These are phyloP conservation scores for Diaporthe vexans DNA, from an alignment of 2,329 filamentous ascomycete genomes.

Conservation along the genomic window DNA sequence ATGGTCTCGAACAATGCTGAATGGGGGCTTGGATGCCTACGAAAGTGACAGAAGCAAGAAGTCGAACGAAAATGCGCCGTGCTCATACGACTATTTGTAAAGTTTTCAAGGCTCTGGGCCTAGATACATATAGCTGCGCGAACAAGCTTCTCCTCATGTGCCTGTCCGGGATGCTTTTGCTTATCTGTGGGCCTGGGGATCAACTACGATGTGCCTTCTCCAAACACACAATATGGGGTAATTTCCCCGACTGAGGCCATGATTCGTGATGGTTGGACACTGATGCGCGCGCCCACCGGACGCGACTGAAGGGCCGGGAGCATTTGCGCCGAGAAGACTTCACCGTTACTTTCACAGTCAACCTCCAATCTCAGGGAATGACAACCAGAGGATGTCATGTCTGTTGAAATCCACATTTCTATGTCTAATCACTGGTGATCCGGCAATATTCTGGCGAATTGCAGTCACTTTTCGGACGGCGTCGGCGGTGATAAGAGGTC, in stretches of 20 bases:
- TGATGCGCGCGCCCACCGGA: neutral
- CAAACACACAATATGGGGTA: conserved; percentile 24
- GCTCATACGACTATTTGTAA: conserved; percentile 27
- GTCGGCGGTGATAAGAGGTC: conserved; percentile 29
- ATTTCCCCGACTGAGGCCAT: conserved; percentile 5
- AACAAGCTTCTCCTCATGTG: neutral
- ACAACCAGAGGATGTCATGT: neutral
- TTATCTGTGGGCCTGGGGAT: conserved; percentile 31
- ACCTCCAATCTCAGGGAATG: neutral
- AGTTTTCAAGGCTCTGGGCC: neutral
- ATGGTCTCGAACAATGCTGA: neutral
- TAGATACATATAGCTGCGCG: conserved; percentile 11
- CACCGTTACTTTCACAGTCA: neutral
- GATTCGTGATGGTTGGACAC: conserved; percentile 7
- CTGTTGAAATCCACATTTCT: no score
- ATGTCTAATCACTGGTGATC: neutral
- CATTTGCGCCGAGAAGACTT: neutral
- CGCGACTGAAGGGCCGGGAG: neutral
- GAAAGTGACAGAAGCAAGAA: neutral
- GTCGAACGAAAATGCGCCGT: neutral
- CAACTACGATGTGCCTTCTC: conserved; percentile 32
- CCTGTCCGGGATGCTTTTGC: neutral
- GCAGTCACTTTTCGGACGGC: neutral
- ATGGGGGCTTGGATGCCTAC: neutral
- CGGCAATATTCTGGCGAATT: conserved; percentile 17